Conservation (phyloP, 805 yeast genomes). For the Kodamaea restingae region DNA sequence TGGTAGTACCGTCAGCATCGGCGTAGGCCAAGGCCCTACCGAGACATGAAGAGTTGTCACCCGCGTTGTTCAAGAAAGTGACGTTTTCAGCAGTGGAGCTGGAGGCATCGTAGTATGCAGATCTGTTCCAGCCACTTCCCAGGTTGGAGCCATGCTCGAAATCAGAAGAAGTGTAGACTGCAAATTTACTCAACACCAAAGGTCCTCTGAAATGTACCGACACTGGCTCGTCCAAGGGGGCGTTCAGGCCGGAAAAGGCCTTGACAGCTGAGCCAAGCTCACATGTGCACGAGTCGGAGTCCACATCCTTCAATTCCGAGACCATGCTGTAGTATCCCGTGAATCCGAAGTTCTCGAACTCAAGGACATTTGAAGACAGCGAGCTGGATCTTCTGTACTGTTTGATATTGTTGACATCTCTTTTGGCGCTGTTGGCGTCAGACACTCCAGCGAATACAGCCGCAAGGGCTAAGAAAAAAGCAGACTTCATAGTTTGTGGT, state of each 20-base stretch:
- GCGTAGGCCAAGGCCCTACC: constrained; percentile 69
- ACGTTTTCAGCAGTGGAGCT: constrained; percentile 53
- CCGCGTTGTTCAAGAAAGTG: constrained; percentile 64
- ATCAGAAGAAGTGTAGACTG: constrained; percentile 48
- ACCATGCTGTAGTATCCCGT: constrained; percentile 51
- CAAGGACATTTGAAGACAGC: constrained; percentile 29
- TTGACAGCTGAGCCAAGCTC: constrained; percentile 33
- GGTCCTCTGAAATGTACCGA: constrained; percentile 83
- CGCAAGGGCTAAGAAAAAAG: not conserved
- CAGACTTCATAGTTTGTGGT: constrained; percentile 2
- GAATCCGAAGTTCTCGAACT: constrained; percentile 54
- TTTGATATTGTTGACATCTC: constrained; percentile 9
- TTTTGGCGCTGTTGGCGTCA: constrained; percentile 3
- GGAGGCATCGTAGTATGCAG: constrained; percentile 54
- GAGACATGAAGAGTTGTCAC: constrained; percentile 55
- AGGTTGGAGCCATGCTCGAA: constrained; percentile 27
- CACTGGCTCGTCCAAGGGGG: constrained; percentile 66
- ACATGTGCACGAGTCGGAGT: constrained; percentile 46
- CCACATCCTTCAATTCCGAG: constrained; percentile 36
- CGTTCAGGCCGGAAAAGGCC: constrained; percentile 51
- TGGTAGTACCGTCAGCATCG: constrained; percentile 48
- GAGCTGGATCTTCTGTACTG: constrained; percentile 4
- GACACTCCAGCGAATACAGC: constrained; percentile 5
- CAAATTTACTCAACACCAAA: constrained; percentile 55
- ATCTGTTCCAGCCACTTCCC: constrained; percentile 52